These are phyloP conservation scores for Candida oleophila DNA, from an alignment of 805 yeast species.

Conservation along the genomic window DNA sequence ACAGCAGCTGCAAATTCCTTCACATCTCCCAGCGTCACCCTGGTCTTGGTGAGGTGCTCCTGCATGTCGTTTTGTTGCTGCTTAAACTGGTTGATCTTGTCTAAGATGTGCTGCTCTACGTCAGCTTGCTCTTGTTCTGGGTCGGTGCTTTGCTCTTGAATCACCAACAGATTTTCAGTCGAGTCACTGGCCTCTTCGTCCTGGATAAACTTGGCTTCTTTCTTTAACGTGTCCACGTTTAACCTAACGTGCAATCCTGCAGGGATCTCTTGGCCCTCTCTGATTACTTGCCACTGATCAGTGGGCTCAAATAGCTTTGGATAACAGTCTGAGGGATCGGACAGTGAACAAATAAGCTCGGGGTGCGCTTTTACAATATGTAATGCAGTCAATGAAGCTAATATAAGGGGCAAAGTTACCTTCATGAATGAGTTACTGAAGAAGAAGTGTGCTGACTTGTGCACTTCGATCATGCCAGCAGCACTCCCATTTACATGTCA, in stretches of 20 bases:
- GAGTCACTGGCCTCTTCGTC: slow-evolving; percentile 16
- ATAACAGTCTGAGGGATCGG: slow-evolving; percentile 53
- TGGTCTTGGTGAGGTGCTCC: slow-evolving; percentile 7
- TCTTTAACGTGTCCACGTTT: slow-evolving; percentile 67
- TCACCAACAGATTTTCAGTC: slow-evolving; percentile 6
- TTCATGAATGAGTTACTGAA: neutral
- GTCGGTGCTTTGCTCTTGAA: neutral
- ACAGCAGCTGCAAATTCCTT: slow-evolving; percentile 19
- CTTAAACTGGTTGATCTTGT: neutral
- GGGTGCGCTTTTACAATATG: slow-evolving; percentile 12
- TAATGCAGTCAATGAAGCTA: slow-evolving; percentile 1
- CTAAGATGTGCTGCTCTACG: slow-evolving; percentile 1
- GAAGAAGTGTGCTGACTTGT: neutral
- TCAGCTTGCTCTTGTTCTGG: slow-evolving; percentile 4
- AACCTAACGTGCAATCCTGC: slow-evolving; percentile 76
- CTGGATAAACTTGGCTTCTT: slow-evolving; percentile 61
- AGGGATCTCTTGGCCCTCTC: slow-evolving; percentile 75
- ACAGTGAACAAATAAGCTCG: slow-evolving; percentile 14
- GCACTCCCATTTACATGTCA: too few species aligned
- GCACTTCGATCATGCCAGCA: too few species aligned
- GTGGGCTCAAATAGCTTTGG: slow-evolving; percentile 64
- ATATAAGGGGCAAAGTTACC: neutral
- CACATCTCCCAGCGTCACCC: slow-evolving; percentile 14
- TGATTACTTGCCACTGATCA: slow-evolving; percentile 65
- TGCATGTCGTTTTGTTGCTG: neutral